phyloP scores from a whole-genome alignment of 2,329 filamentous ascomycete genomes.

The Colletotrichum godetiae region DNA sequence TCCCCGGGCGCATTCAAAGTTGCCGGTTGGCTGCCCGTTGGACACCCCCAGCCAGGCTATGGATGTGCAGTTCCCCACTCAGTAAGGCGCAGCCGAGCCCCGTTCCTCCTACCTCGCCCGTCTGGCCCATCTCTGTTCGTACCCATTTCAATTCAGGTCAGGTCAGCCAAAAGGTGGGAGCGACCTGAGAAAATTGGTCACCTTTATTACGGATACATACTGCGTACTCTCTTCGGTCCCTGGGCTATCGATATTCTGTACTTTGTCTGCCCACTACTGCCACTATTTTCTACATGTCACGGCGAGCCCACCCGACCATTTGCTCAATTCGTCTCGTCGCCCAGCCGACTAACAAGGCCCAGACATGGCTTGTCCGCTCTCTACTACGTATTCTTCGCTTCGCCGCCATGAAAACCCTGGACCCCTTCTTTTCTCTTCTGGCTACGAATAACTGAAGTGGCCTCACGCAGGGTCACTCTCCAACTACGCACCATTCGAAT shows the following conservation, averaged over 20 bases:
- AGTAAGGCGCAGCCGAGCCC: slow-evolving; percentile 32
- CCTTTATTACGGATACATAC: neutral
- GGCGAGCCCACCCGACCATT: neutral
- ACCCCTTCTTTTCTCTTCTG: neutral
- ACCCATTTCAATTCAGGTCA: slow-evolving; percentile 22
- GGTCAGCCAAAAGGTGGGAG: slow-evolving; percentile 2
- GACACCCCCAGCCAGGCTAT: neutral
- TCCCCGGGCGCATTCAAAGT: slow-evolving; percentile 11
- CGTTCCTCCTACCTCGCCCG: slow-evolving; percentile 2
- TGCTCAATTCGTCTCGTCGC: neutral
- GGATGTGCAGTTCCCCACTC: slow-evolving; percentile 20
- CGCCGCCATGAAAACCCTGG: neutral
- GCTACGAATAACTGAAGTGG: neutral
- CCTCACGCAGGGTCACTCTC: neutral
- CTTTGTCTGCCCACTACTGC: neutral
- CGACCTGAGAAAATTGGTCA: neutral
- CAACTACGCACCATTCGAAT: neutral
- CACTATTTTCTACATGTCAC: no score
- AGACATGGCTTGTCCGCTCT: neutral
- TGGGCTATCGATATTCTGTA: neutral
- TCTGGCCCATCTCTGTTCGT: slow-evolving; percentile 3
- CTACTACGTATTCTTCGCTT: neutral
- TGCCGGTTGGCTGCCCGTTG: slow-evolving; percentile 25
- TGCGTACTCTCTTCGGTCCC: neutral
- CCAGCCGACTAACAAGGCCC: neutral